Evolutionary conservation across 1,284 basidiomycete species (phyloP), one percentile per base, ranked within the genome.

Genomic region (Trametes pubescens): DNA sequence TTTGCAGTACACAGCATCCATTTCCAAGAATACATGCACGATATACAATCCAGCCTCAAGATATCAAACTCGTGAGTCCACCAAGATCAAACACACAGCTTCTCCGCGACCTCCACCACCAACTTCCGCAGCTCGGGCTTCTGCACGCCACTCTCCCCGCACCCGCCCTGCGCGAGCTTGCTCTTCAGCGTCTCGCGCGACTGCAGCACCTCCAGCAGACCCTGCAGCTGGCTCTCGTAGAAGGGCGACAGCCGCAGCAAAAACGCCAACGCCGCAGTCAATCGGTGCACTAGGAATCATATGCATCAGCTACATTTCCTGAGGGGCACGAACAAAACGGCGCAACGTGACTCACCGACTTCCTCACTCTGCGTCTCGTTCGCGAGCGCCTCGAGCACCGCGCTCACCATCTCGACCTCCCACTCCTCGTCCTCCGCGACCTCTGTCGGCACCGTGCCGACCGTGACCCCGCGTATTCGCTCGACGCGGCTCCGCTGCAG

Each of bases 381-480:
- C 54, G 82, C 82, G 43, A 96, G 76, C 9, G 89, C 91, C 75
- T 94, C 92, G 0, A 95, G 75, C 16, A 96, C 74, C 0, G 92
- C 95, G 70, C 89, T 93, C 4, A 90, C 79, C 21, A 96, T 77
- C 78, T 96, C 95, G 0, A 92, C 80, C 72, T 94, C 89, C 93
- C 93, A 96, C 57, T 95, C 93, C 35, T 84, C 90, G 65, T 89
- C 80, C 62, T 84, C 84, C 48, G 83, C 84, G 9, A 71, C 74
- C 29, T 76, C 76, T 53, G 76, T 60, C 5, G 65, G 61, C 16
- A 62, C 64, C 11, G 65, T 62, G 7, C 57, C 61, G 26, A 62
- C 59, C 11, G 67, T 73, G 18, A 73, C 75, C 26, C 79, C 80
- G 64, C 78, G 74, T 34, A 79, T 73, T 66, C 74, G 78, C 47